Percentiles rank a stretch among this genome's conserved stretches.
Conservation (phyloP, 2,329 filamentous ascomycete genomes). For the Epicoccum sorghinum region DNA sequence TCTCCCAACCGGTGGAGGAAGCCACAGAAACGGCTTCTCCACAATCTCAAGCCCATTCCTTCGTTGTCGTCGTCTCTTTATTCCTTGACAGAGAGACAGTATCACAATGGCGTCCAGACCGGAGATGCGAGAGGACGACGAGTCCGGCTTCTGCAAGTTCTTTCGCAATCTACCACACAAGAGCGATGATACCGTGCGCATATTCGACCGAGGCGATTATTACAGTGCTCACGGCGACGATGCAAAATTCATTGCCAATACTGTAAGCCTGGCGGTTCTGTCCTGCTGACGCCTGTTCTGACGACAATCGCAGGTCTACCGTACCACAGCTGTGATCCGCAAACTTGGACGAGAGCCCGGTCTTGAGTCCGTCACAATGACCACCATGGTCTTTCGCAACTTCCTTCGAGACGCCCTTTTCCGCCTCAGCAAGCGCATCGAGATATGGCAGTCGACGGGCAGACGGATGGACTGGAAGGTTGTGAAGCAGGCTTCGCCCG, state of each 20-base stretch:
- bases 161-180: constrained; percentile 83
- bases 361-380: constrained; percentile 93
- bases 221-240: constrained; percentile 92
- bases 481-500: constrained; percentile 86
- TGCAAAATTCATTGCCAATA: constrained; percentile 81
- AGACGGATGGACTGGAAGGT: constrained; percentile 88
- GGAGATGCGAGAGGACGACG: constrained; percentile 81
- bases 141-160: constrained; percentile 94
- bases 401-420: constrained; percentile 95
- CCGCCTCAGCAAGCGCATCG: constrained; percentile 85
- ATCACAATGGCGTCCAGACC: constrained; percentile 60
- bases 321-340: constrained; percentile 92
- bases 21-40: constrained; percentile 1
- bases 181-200: constrained; percentile 77
- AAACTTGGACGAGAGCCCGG: constrained; percentile 86
- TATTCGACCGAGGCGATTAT: constrained; percentile 94
- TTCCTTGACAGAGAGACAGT: background rate
- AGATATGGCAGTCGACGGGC: constrained; percentile 82
- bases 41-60: background rate
- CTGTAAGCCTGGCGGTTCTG: constrained; percentile 55
- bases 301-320: constrained; percentile 72
- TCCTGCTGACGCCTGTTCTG: background rate
- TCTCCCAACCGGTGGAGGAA: constrained; percentile 5
- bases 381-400: constrained; percentile 90
- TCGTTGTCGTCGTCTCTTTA: background rate